A percentile compares a stretch with the other conserved stretches of the same genome.
phyloP scores from a whole-genome alignment of 495 filamentous ascomycete genomes.

The Tuber magnatum region DNA sequence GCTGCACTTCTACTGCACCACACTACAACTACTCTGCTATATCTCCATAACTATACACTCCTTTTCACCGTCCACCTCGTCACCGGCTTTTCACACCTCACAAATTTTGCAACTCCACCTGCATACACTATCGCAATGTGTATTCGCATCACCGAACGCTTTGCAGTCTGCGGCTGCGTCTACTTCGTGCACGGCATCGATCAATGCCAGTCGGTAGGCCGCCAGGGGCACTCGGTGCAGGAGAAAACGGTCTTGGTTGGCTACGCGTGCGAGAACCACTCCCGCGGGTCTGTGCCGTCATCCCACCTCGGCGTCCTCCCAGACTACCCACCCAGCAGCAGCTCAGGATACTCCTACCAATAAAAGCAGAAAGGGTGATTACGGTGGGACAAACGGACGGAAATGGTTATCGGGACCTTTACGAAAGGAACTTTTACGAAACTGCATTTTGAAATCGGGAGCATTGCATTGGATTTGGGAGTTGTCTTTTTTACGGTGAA shows the following conservation, averaged over 20 bases:
- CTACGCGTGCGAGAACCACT: constrained; percentile 58
- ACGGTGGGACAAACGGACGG: background rate
- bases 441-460: constrained; percentile 13
- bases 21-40: background rate
- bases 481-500: constrained; percentile 17
- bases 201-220: constrained; percentile 63
- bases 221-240: constrained; percentile 61
- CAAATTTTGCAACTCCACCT: background rate
- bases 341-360: constrained; percentile 29
- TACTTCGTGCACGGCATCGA: constrained; percentile 80
- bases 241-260: constrained; percentile 75
- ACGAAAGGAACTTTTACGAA: constrained; percentile 21
- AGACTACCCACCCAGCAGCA: constrained; percentile 22
- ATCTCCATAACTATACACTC: background rate
- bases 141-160: constrained; percentile 67
- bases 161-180: constrained; percentile 73
- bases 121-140: constrained; percentile 53
- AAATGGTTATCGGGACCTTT: constrained; percentile 10
- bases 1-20: background rate
- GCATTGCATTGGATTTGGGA: constrained; percentile 12
- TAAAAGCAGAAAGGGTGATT: constrained; percentile 9
- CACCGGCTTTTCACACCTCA: background rate
- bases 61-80: background rate
- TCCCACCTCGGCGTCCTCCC: constrained; percentile 34
- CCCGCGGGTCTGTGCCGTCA: background rate